A percentile compares a stretch with the other conserved stretches of the same genome.
Evolutionary conservation across 2,329 filamentous ascomycete species (phyloP).

Genomic region (Alternaria arbusti): DNA sequence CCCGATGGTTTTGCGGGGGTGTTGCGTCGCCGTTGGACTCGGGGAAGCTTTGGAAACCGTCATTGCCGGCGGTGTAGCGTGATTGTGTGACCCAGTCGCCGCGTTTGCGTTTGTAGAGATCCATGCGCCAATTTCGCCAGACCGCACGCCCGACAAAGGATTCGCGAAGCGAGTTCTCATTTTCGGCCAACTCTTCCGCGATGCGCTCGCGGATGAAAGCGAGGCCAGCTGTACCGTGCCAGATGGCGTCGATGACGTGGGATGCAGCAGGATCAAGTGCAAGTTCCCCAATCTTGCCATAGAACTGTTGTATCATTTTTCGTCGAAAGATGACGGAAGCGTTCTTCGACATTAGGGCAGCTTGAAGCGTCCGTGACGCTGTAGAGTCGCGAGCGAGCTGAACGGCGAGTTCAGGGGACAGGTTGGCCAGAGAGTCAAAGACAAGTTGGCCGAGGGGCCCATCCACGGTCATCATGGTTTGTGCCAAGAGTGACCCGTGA

Average conservation of each 20-base stretch:
- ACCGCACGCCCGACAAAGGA: conserved; percentile 70
- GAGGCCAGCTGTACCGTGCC: conserved; percentile 67
- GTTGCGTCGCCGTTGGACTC: conserved; percentile 45
- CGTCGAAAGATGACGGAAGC: conserved; percentile 65
- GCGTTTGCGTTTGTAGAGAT: conserved; percentile 69
- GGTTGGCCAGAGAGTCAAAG: conserved; percentile 63
- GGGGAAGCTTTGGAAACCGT: conserved; percentile 58
- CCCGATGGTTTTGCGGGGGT: conserved; percentile 19
- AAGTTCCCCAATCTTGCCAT: conserved; percentile 65
- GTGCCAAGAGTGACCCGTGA: conserved; percentile 83
- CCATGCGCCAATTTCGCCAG: conserved; percentile 78
- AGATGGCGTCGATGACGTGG: conserved; percentile 71
- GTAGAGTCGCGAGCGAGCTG: conserved; percentile 68
- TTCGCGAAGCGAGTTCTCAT: conserved; percentile 68
- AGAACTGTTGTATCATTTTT: conserved; percentile 68
- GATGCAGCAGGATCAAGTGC: conserved; percentile 68
- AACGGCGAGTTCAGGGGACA: conserved; percentile 60
- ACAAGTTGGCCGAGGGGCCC: conserved; percentile 73
- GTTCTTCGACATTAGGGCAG: conserved; percentile 62
- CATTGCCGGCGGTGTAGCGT: conserved; percentile 59
- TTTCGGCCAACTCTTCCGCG: conserved; percentile 65
- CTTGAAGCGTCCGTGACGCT: conserved; percentile 68
- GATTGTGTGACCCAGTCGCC: conserved; percentile 69
- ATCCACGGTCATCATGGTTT: conserved; percentile 77
- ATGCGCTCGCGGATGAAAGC: conserved; percentile 73